phyloP scores from a whole-genome alignment of 306 rosid species.

The Nissolia schottii region DNA sequence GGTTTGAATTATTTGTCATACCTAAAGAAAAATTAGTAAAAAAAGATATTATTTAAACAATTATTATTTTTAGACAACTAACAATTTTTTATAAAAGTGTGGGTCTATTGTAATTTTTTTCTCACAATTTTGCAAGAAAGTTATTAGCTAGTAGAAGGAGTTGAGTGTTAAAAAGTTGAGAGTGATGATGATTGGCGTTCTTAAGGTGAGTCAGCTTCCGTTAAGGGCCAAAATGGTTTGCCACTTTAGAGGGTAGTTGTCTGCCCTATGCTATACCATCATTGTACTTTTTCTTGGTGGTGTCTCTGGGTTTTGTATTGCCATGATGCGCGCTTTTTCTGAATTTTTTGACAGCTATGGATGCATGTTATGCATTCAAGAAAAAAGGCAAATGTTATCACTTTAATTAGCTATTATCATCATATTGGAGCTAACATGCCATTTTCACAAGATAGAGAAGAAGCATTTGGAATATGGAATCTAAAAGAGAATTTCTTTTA shows the following conservation, averaged over 20 bases:
- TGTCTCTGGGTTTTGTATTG: not conserved
- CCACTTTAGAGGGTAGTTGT: not conserved
- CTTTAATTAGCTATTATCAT: too few relatives aligned
- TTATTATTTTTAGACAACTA: too few relatives aligned
- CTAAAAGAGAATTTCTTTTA: not conserved
- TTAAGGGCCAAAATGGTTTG: constrained; percentile 4
- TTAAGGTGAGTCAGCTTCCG: constrained; percentile 22
- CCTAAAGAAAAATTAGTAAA: too few relatives aligned
- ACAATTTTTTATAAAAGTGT: too few relatives aligned
- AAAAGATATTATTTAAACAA: too few relatives aligned
- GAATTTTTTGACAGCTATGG: not conserved
- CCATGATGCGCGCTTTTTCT: not conserved
- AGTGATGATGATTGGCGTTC: constrained; percentile 3
- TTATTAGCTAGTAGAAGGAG: too few relatives aligned
- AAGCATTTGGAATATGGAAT: not conserved
- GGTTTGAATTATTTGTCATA: too few relatives aligned
- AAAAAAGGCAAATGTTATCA: not conserved
- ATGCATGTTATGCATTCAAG: not conserved
- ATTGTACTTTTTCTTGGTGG: not conserved
- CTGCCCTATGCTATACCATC: not conserved
- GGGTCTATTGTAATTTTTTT: too few relatives aligned
- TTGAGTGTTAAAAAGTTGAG: constrained; percentile 1
- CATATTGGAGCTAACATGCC: not conserved
- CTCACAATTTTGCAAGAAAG: too few relatives aligned
- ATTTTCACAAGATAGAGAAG: not conserved